Conservation (phyloP, 1,284 basidiomycete species). For the Ustilago hordei region DNA sequence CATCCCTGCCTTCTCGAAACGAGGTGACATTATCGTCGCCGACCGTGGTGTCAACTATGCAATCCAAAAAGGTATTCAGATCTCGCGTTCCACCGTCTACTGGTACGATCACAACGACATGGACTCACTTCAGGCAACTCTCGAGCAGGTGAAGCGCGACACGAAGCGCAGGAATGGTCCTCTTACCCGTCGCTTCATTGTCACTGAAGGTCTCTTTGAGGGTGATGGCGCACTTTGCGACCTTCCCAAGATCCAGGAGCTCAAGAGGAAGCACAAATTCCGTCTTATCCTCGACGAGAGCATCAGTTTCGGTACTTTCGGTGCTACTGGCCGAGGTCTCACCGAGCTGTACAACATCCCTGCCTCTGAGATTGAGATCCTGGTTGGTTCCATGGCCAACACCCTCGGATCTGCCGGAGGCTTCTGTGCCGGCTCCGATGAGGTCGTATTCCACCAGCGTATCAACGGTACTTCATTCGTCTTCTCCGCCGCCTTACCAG, state of each 20-base stretch:
- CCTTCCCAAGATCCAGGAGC: constrained; percentile 89
- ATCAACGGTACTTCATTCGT: constrained; percentile 97
- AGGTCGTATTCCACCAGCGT: constrained; percentile 89
- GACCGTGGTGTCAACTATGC: constrained; percentile 94
- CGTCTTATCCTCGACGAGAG: constrained; percentile 93
- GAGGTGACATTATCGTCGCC: constrained; percentile 97
- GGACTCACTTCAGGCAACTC: constrained; percentile 86
- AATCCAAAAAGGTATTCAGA: constrained; percentile 97
- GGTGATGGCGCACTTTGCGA: constrained; percentile 91
- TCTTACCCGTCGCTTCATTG: constrained; percentile 91
- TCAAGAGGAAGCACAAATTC: constrained; percentile 96
- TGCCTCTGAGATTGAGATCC: constrained; percentile 73
- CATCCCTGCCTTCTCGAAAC: constrained; percentile 96
- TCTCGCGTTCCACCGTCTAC: constrained; percentile 87
- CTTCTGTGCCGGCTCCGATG: constrained; percentile 89
- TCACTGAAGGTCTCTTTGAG: constrained; percentile 97
- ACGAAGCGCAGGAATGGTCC: constrained; percentile 83
- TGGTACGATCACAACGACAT: constrained; percentile 98
- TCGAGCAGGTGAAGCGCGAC: constrained; percentile 86
- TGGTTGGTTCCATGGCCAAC: constrained; percentile 84
- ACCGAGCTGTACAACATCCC: constrained; percentile 94
- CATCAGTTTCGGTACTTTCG: constrained; percentile 91
- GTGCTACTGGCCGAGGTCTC: constrained; percentile 90
- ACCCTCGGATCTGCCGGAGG: constrained; percentile 88
- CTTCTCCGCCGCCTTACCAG: constrained; percentile 94